Evolutionary conservation across 768 basidiomycete genomes (phyloP), one percentile per base, ranked within the genome.

Genomic region (Boletus barrowsii): DNA sequence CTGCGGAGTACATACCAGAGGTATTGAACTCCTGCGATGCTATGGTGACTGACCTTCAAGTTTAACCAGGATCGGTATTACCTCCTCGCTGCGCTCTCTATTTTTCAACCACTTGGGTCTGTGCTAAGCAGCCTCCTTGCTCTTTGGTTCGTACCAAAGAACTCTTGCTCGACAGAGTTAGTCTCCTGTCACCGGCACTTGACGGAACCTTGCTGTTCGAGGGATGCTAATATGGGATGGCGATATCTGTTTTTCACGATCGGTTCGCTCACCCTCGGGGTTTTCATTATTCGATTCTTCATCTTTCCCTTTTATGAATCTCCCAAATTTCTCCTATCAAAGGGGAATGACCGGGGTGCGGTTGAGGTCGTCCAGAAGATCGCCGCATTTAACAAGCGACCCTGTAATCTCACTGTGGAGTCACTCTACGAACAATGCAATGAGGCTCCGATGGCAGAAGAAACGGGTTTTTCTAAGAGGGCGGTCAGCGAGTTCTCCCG

Each of bases 131-230:
- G 10, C 11, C 48, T 62, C 13, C 32, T 62, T 18, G 56, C 39
- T 5, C 55, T 58, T 35, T 48, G 45, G 11, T 6, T 62, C 8
- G 24, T 62, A 57, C 61, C 61, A n/a, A 39, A 13, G 20, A 51
- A 55, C 20, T 62, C 61, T 15, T 62, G 61, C 44, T 36, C 61
- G 1, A 32, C 53, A 30, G 14, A 30, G 14, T 17, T 58, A 33
- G 46, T 41, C 9, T 62, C 61, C 10, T 62, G 61, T 53, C 35
- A 14, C 0, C 1, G 1, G 29, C 29, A 29, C 29, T 33, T 58
- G 30, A 61, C 60, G 1, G 53, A 46, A 42, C 61, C 61, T 40
- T 62, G 61, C n/a, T 62, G 60, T 36, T 55, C 61, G 11, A 61
- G 13, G 35, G 42, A 42, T 17, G 46, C 6, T 18, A 62, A 62